phyloP scores from a whole-genome alignment of 2,329 filamentous ascomycete genomes.

The Exophiala phaeomuriformis region DNA sequence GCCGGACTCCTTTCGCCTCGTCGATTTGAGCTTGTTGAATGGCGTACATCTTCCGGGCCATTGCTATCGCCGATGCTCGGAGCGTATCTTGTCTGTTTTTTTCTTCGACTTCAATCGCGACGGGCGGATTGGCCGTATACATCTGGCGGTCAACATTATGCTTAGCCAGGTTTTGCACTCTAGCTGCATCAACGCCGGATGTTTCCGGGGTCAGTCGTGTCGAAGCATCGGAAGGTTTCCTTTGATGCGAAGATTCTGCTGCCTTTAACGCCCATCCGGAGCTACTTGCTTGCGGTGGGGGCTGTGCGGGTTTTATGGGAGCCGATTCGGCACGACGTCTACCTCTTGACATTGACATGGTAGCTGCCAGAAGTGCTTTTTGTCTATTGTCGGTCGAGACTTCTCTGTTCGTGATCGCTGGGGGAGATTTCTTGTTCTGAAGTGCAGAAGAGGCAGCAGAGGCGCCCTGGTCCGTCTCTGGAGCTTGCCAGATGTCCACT shows the following conservation, averaged over 20 bases:
- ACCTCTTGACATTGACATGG: conserved; percentile 60
- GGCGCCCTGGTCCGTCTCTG: conserved; percentile 48
- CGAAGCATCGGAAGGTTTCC: conserved; percentile 35
- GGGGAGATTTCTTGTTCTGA: conserved; percentile 48
- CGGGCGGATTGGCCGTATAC: conserved; percentile 68
- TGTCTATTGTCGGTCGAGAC: conserved; percentile 48
- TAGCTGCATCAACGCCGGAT: conserved; percentile 48
- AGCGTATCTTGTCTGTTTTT: conserved; percentile 63
- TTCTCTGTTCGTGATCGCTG: conserved; percentile 41
- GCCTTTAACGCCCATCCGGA: conserved; percentile 62
- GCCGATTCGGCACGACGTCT: conserved; percentile 60
- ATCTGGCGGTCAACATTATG: conserved; percentile 65
- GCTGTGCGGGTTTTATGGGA: conserved; percentile 39
- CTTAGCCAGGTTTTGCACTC: conserved; percentile 56
- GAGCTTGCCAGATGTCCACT: conserved; percentile 46
- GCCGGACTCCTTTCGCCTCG: conserved; percentile 34
- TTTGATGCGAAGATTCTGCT: conserved; percentile 57
- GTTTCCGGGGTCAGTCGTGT: conserved; percentile 37
- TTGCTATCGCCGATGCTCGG: conserved; percentile 74
- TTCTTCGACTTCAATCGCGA: conserved; percentile 66
- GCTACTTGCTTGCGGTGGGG: conserved; percentile 32
- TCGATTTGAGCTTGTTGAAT: conserved; percentile 58
- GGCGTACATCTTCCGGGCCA: conserved; percentile 81
- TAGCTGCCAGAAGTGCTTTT: conserved; percentile 67
- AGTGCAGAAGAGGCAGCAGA: conserved; percentile 62